A percentile compares a stretch with the other conserved stretches of the same genome.
Conservation (phyloP, 345 rosid genomes). For the Sonneratia alba region DNA sequence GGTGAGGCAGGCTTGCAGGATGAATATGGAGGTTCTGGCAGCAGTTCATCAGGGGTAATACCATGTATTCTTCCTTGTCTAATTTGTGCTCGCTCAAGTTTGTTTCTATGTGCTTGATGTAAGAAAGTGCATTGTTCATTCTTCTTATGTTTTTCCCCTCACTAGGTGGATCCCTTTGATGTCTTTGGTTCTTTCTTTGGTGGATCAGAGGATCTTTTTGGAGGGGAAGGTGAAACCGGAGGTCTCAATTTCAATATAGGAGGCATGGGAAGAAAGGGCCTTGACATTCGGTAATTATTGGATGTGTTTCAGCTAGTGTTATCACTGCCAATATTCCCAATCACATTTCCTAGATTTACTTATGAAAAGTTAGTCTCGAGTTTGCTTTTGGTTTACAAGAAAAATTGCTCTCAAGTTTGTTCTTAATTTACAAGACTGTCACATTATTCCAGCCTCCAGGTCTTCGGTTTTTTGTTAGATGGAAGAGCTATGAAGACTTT, state of each 20-base stretch:
- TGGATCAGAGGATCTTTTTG: conserved; percentile 60
- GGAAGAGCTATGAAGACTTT: background rate
- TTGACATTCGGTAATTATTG: conserved; percentile 59
- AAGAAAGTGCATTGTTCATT: background rate
- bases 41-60: conserved; percentile 48
- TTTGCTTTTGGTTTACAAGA: background rate
- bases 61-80: background rate
- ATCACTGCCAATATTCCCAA: background rate
- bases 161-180: conserved; percentile 83
- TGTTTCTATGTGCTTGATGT: background rate
- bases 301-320: background rate
- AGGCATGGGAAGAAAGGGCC: conserved; percentile 40
- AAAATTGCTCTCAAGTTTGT: background rate
- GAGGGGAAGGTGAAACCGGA: conserved; percentile 42
- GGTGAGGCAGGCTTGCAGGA: conserved; percentile 74
- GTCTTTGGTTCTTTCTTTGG: conserved; percentile 77
- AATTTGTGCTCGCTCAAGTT: background rate
- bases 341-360: background rate
- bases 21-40: conserved; percentile 40
- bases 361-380: background rate
- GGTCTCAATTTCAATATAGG: conserved; percentile 49
- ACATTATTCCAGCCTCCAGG: background rate
- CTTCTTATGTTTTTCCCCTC: background rate
- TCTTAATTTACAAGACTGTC: background rate
- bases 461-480: background rate